Evolutionary conservation across 495 filamentous ascomycete genomes (phyloP).

Genomic region (Neurospora sp.): DNA sequence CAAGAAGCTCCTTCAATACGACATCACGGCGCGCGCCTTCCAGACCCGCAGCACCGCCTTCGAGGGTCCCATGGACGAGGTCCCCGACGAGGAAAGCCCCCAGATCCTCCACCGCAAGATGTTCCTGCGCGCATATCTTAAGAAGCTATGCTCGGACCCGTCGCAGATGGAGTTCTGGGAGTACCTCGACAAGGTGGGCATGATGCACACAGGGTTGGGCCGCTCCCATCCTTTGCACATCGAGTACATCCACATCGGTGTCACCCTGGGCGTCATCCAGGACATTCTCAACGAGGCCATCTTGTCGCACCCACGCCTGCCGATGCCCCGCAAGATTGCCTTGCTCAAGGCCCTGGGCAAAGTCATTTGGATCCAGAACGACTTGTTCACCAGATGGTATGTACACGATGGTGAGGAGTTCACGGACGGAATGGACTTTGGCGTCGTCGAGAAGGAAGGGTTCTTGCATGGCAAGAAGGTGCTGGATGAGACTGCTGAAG

Average conservation of each 20-base stretch:
- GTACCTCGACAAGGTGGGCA: conserved; percentile 67
- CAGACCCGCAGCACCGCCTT: conserved; percentile 54
- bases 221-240: conserved; percentile 56
- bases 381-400: conserved; percentile 69
- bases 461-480: conserved; percentile 40
- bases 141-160: conserved; percentile 59
- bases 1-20: conserved; percentile 60
- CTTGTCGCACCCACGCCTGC: conserved; percentile 55
- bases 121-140: conserved; percentile 63
- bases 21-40: conserved; percentile 66
- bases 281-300: conserved; percentile 67
- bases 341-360: conserved; percentile 54
- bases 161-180: conserved; percentile 67
- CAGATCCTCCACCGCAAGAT: conserved; percentile 67
- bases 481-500: conserved; percentile 20
- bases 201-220: conserved; percentile 62
- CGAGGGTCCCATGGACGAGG: conserved; percentile 51
- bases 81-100: conserved; percentile 51
- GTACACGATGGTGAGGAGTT: conserved; percentile 63
- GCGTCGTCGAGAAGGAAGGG: conserved; percentile 51
- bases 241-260: conserved; percentile 68
- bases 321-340: conserved; percentile 52
- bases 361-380: conserved; percentile 65
- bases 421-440: conserved; percentile 47
- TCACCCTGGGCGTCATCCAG: conserved; percentile 56